phyloP scores from a whole-genome alignment of 768 basidiomycete species.

The Artomyces pyxidatus region DNA sequence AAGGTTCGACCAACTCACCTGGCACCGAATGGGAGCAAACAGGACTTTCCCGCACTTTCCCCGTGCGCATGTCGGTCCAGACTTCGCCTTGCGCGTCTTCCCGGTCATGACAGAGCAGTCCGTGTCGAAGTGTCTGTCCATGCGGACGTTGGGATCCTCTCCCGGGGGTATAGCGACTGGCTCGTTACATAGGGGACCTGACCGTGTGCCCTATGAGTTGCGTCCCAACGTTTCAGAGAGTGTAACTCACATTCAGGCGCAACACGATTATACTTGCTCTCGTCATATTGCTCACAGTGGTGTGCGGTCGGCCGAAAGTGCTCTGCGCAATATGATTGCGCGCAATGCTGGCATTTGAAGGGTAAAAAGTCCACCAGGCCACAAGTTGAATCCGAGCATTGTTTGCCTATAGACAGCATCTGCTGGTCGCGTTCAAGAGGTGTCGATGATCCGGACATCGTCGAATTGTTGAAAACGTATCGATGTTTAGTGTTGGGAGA shows the following conservation, averaged over 20 bases:
- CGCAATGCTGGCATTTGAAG: slow-evolving; percentile 80
- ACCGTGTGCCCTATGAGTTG: too few relatives aligned
- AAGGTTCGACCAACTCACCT: slow-evolving; percentile 39
- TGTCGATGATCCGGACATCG: too few relatives aligned
- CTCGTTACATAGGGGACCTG: slow-evolving; percentile 70
- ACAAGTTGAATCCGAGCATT: slow-evolving; percentile 63
- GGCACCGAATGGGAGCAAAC: slow-evolving; percentile 66
- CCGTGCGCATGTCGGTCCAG: slow-evolving; percentile 51
- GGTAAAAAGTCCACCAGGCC: slow-evolving; percentile 76
- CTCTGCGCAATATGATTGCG: slow-evolving; percentile 62
- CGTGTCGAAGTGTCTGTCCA: slow-evolving; percentile 64
- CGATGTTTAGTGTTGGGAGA: too few relatives aligned
- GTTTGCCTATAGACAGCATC: slow-evolving; percentile 59
- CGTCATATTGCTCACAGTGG: slow-evolving; percentile 62
- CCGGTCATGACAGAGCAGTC: slow-evolving; percentile 70
- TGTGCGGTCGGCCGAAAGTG: slow-evolving; percentile 70
- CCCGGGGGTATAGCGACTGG: slow-evolving; percentile 71
- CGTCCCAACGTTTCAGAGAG: too few relatives aligned
- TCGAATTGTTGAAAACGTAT: too few relatives aligned
- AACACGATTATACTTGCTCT: slow-evolving; percentile 60
- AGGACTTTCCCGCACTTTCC: slow-evolving; percentile 65
- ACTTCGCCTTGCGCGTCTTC: slow-evolving; percentile 36
- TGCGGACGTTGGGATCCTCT: slow-evolving; percentile 73
- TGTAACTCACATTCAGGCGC: slow-evolving; percentile 71
- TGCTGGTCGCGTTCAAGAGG: slow-evolving; percentile 37